These are phyloP conservation scores for Viridothelium virens DNA, from an alignment of 495 filamentous ascomycete species.

Conservation along the genomic window DNA sequence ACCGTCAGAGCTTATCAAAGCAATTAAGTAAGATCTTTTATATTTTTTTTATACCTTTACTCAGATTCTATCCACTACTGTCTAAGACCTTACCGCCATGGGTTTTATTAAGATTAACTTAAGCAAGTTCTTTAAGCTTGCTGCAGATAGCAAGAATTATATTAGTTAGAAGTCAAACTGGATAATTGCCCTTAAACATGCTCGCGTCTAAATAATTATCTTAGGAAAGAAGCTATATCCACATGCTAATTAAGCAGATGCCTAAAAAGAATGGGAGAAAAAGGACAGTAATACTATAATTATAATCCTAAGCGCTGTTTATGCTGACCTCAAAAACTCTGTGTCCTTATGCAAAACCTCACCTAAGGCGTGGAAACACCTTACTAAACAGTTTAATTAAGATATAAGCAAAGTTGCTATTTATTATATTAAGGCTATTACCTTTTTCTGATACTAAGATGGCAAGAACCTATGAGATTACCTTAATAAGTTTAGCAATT, in stretches of 20 bases:
- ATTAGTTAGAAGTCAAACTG: background rate
- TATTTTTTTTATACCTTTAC: too few relatives aligned
- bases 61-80: too few relatives aligned
- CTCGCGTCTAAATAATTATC: background rate
- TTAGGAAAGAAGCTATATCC: background rate
- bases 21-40: too few relatives aligned
- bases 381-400: background rate
- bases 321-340: background rate
- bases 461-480: background rate
- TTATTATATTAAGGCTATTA: background rate
- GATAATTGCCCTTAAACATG: background rate
- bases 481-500: background rate
- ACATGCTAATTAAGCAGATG: background rate
- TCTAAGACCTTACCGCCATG: too few relatives aligned
- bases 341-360: background rate
- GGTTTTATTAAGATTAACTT: background rate
- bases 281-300: background rate
- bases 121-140: background rate
- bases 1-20: too few relatives aligned
- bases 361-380: background rate
- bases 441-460: background rate
- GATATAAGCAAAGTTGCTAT: background rate
- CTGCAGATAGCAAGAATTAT: background rate
- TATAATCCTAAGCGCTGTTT: background rate
- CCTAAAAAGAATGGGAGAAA: background rate